Evolutionary conservation across 2,329 filamentous ascomycete species (phyloP).

Genomic region (Thielaviopsis punctulata): DNA sequence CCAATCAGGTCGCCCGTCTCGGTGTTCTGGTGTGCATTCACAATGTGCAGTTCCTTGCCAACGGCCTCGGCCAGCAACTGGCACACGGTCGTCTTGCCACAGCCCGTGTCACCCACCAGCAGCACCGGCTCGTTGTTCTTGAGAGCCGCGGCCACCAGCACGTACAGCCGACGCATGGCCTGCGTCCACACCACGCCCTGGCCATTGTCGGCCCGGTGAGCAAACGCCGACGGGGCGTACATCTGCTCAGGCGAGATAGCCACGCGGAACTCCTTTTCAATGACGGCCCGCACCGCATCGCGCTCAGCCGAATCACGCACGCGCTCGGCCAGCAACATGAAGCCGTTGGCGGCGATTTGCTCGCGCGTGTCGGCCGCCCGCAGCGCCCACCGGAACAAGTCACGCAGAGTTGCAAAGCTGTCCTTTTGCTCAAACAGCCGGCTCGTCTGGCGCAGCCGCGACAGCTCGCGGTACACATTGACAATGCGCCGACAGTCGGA

Average conservation of each 20-base stretch:
- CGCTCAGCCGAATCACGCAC: slow-evolving; percentile 85
- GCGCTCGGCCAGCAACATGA: slow-evolving; percentile 88
- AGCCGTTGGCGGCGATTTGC: slow-evolving; percentile 79
- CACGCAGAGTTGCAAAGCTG: slow-evolving; percentile 88
- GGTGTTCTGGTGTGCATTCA: slow-evolving; percentile 96
- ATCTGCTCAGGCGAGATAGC: slow-evolving; percentile 56
- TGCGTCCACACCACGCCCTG: slow-evolving; percentile 80
- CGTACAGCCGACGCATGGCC: slow-evolving; percentile 81
- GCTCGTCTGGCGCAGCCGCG: slow-evolving; percentile 72
- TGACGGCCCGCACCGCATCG: slow-evolving; percentile 64
- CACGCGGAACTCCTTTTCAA: slow-evolving; percentile 82
- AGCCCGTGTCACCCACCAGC: slow-evolving; percentile 89
- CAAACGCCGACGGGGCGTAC: slow-evolving; percentile 40
- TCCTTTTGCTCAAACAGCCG: slow-evolving; percentile 93
- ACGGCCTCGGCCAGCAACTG: slow-evolving; percentile 77
- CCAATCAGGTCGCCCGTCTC: slow-evolving; percentile 96
- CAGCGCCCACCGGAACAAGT: slow-evolving; percentile 89
- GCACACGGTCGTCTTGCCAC: slow-evolving; percentile 92
- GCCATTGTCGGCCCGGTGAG: slow-evolving; percentile 28
- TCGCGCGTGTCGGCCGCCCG: slow-evolving; percentile 71
- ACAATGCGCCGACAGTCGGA: slow-evolving; percentile 88
- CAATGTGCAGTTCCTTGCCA: slow-evolving; percentile 60
- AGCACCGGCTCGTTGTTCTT: slow-evolving; percentile 86
- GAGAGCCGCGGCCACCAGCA: slow-evolving; percentile 73
- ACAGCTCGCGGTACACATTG: slow-evolving; percentile 82